These are phyloP conservation scores for Exophiala oligosperma DNA, from an alignment of 2,329 filamentous ascomycete genomes.

Conservation along the genomic window DNA sequence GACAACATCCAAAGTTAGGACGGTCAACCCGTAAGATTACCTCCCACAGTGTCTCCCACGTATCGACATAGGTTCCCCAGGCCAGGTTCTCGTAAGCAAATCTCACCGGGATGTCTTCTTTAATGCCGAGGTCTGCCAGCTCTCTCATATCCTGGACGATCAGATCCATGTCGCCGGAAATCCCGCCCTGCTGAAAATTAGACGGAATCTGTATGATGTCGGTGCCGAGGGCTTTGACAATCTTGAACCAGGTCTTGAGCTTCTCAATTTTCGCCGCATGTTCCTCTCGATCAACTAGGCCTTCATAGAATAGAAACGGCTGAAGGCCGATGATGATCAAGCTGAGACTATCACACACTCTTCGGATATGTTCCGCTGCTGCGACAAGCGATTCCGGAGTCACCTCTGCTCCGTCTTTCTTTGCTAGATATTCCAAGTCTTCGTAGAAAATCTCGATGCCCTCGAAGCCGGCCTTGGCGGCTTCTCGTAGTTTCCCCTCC, in stretches of 20 bases:
- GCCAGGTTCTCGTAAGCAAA: constrained; percentile 73
- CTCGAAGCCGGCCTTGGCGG: constrained; percentile 63
- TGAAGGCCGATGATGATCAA: constrained; percentile 51
- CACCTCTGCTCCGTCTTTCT: constrained; percentile 1
- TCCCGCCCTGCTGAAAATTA: constrained; percentile 55
- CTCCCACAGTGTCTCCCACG: constrained; percentile 73
- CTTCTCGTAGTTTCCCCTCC: constrained; percentile 66
- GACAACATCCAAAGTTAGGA: constrained; percentile 71
- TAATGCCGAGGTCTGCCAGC: constrained; percentile 63
- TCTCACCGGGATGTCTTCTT: constrained; percentile 57
- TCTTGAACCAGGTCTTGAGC: constrained; percentile 67
- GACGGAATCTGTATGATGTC: constrained; percentile 73
- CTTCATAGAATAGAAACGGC: constrained; percentile 76
- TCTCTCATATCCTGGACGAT: constrained; percentile 39
- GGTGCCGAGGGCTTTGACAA: constrained; percentile 64
- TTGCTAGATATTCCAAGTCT: constrained; percentile 65
- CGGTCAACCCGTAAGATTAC: constrained; percentile 64
- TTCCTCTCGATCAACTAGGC: constrained; percentile 62
- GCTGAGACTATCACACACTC: constrained; percentile 38
- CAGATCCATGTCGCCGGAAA: constrained; percentile 53
- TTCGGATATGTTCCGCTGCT: constrained; percentile 59
- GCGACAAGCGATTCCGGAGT: constrained; percentile 50
- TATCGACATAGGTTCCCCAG: constrained; percentile 69
- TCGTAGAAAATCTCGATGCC: constrained; percentile 79
- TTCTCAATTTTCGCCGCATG: constrained; percentile 59